Evolutionary conservation across 768 basidiomycete species (phyloP).

Genomic region (Podaxis mareebaensis): DNA sequence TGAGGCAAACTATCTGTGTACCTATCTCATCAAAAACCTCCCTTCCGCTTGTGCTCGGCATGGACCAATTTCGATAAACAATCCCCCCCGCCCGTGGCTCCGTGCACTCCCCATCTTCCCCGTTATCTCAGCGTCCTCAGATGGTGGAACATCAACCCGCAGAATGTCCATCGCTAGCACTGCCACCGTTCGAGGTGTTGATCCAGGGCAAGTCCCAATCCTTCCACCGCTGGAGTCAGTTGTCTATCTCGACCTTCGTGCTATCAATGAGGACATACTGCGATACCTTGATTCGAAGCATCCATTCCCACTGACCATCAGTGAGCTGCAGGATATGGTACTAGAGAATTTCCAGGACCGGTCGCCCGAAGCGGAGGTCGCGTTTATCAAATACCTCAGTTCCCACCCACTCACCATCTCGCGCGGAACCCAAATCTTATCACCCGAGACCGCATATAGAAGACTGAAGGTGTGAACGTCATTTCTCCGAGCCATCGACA

Average conservation of each 20-base stretch:
- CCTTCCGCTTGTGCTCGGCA: background rate
- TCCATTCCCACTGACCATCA: slow-evolving; percentile 17
- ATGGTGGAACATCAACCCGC: background rate
- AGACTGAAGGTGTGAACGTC: slow-evolving; percentile 29
- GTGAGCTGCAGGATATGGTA: background rate
- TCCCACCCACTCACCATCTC: slow-evolving; percentile 25
- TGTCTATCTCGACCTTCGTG: background rate
- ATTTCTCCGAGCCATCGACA: background rate
- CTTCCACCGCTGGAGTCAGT: slow-evolving; percentile 4
- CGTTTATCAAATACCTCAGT: slow-evolving; percentile 19
- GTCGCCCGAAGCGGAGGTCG: slow-evolving; percentile 4
- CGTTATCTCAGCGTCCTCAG: slow-evolving; percentile 20
- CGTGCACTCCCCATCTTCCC: slow-evolving; percentile 32
- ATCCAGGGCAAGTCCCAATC: background rate
- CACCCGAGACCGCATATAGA: slow-evolving; percentile 31
- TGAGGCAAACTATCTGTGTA: background rate
- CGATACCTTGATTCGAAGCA: slow-evolving; percentile 22
- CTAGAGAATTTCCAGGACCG: slow-evolving; percentile 6
- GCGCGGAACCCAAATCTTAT: slow-evolving; percentile 21
- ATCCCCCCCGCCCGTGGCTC: slow-evolving; percentile 15
- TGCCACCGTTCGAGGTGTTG: background rate
- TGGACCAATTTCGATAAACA: slow-evolving; percentile 15
- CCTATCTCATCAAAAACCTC: slow-evolving; percentile 4
- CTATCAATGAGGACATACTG: slow-evolving; percentile 4
- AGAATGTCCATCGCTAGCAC: background rate